A percentile compares a stretch with the other conserved stretches of the same genome.
Conservation (phyloP, 192 early-diverging fungal genomes). For the Coemansia sp. region DNA sequence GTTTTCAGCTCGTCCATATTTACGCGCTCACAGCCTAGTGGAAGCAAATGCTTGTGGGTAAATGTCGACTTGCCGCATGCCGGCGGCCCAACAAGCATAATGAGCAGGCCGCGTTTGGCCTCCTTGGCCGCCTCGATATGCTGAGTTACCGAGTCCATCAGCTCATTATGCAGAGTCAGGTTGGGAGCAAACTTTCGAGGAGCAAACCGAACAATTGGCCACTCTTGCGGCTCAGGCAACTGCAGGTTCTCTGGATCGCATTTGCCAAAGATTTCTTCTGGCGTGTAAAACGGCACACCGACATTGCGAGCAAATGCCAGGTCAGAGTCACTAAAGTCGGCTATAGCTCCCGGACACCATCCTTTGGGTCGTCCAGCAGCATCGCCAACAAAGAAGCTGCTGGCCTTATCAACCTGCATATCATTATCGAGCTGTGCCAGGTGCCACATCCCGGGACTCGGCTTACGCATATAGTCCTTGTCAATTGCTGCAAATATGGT, state of each 20-base stretch:
- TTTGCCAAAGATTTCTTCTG: slow-evolving; percentile 69
- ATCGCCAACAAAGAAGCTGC: slow-evolving; percentile 88
- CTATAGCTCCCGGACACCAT: slow-evolving; percentile 59
- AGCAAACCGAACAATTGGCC: slow-evolving; percentile 15
- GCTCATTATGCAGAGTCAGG: not conserved
- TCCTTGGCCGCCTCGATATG: slow-evolving; percentile 20
- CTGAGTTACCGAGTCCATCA: slow-evolving; percentile 25
- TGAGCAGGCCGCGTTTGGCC: slow-evolving; percentile 50
- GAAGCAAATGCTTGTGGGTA: slow-evolving; percentile 59
- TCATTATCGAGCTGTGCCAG: slow-evolving; percentile 34
- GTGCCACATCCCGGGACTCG: slow-evolving; percentile 47
- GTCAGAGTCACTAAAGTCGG: slow-evolving; percentile 85
- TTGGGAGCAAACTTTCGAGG: slow-evolving; percentile 1
- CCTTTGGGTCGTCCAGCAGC: slow-evolving; percentile 76
- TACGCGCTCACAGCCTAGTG: slow-evolving; percentile 66
- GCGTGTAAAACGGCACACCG: slow-evolving; percentile 72
- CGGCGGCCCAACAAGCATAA: slow-evolving; percentile 79
- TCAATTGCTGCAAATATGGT: slow-evolving; percentile 67
- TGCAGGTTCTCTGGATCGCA: slow-evolving; percentile 17
- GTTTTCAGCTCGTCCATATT: slow-evolving; percentile 85
- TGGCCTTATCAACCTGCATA: slow-evolving; percentile 50
- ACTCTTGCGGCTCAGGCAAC: slow-evolving; percentile 13
- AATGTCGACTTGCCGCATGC: slow-evolving; percentile 84
- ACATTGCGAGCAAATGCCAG: slow-evolving; percentile 79
- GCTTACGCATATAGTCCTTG: slow-evolving; percentile 60